A percentile compares a stretch with the other conserved stretches of the same genome.
These are phyloP conservation scores for Pilobolus umbonatus DNA, from an alignment of 192 early-diverging fungal species.

Conservation along the genomic window DNA sequence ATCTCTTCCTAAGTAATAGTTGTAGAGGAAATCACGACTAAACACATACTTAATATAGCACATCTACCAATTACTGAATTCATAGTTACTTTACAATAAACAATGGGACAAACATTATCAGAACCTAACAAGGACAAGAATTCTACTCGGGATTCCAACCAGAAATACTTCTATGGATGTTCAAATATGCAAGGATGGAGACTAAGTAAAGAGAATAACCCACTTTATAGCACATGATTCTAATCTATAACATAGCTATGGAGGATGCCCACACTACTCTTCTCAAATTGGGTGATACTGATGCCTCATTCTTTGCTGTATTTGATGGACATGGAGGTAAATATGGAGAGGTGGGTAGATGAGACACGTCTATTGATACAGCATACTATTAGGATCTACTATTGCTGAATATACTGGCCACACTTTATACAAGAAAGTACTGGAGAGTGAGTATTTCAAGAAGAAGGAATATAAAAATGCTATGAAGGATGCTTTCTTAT, in stretches of 20 bases:
- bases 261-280: slow-evolving; percentile 96
- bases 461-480: slow-evolving; percentile 68
- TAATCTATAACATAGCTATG: slow-evolving; percentile 77
- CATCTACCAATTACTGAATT: too few relatives aligned
- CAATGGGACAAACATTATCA: slow-evolving; percentile 95
- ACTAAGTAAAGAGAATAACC: too few relatives aligned
- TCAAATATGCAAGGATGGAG: slow-evolving; percentile 99
- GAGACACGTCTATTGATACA: neutral
- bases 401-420: slow-evolving; percentile 86
- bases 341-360: neutral
- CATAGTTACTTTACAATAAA: too few relatives aligned
- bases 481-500: slow-evolving; percentile 81
- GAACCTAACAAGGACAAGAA: slow-evolving; percentile 92
- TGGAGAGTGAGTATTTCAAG: slow-evolving; percentile 59
- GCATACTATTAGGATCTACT: slow-evolving; percentile 45
- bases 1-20: too few relatives aligned
- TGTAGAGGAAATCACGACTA: too few relatives aligned
- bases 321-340: slow-evolving; percentile 96
- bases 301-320: slow-evolving; percentile 87
- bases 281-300: slow-evolving; percentile 60
- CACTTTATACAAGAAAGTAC: slow-evolving; percentile 71
- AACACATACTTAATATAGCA: too few relatives aligned
- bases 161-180: slow-evolving; percentile 79
- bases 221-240: too few relatives aligned
- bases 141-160: slow-evolving; percentile 64